Base-by-base conservation (phyloP, 2,329 filamentous ascomycete genomes). In the Talaromyces verruculosus region DNA sequence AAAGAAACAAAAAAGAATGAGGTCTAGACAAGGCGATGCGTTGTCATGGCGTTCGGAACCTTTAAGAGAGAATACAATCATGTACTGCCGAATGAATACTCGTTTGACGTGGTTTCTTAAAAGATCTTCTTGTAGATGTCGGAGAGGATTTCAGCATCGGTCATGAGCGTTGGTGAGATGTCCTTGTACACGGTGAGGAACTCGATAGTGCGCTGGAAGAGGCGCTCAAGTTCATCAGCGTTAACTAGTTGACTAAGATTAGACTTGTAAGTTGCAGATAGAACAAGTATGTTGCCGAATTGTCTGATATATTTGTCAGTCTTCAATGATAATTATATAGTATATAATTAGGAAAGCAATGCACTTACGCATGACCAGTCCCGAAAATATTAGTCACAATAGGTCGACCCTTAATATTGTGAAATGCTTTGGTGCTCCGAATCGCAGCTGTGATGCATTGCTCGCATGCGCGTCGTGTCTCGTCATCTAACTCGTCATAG, bases 321-420 rank as follows among this genome's bases (percentile, higher is more conserved):
- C 67, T 79, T 39, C 8, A 35, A 11, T 17, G 5, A 51, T 22
- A 39, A 35, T 43, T 19, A 11, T 28, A 11, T 59, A 19, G 7
- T 49, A n/a, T 0, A 45, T 61, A 47, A 57, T 47, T n/a, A n/a
- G 49, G 37, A 62, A 11, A 57, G 58, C 22, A 13, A 19, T 43
- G 1, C 41, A 88, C 92, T 87, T 91, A 96, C 91, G 93, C 93
- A 83, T 97, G 93, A 68, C 93, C 91, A 19, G 94, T 98, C 63
- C 94, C 93, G 79, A 97, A 96, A 30, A 97, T 89, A 72, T 97
- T 98, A n/a, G 95, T 98, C 64, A 98, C 89, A 61, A 97, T 89
- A 10, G 91, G 87, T 37, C 92, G 87, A 68, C 85, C 80, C 28
- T 76, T 79, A 15, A 86, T 82, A 2, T 84, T 83, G 75, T 90